phyloP scores from a whole-genome alignment of 495 filamentous ascomycete genomes.

The Pseudotulostoma volvatum region DNA sequence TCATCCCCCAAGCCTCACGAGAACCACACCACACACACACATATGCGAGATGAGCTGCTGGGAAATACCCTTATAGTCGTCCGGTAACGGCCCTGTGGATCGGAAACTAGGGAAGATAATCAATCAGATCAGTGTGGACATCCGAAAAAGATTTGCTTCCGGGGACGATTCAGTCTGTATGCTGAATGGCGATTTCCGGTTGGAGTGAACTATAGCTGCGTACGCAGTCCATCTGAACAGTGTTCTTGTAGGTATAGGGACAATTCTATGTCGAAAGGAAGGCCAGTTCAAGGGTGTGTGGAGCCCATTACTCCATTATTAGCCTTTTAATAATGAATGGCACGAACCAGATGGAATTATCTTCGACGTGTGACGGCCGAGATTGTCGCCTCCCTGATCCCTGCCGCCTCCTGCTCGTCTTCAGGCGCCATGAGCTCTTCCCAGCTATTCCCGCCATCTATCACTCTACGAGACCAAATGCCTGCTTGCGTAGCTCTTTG shows the following conservation, averaged over 20 bases:
- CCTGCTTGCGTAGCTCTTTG: conserved; percentile 82
- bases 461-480: conserved; percentile 80
- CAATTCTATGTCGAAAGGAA: too few relatives aligned
- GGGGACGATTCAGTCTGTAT: conserved; percentile 52
- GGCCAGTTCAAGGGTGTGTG: too few relatives aligned
- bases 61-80: conserved; percentile 56
- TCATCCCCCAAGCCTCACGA: too few relatives aligned
- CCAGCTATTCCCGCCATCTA: conserved; percentile 96
- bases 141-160: conserved; percentile 66
- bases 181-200: conserved; percentile 66
- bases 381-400: conserved; percentile 53
- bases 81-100: conserved; percentile 65
- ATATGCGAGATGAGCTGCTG: too few relatives aligned
- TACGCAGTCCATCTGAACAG: conserved; percentile 21
- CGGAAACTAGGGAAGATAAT: conserved; percentile 46
- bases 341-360: conserved; percentile 24
- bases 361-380: conserved; percentile 42
- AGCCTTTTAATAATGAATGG: conserved; percentile 23
- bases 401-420: conserved; percentile 90
- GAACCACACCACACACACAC: too few relatives aligned
- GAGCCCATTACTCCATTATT: too few relatives aligned
- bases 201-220: too few relatives aligned
- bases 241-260: too few relatives aligned
- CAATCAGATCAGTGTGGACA: too few relatives aligned
- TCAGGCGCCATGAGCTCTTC: conserved; percentile 88